Evolutionary conservation across 2,329 filamentous ascomycete species (phyloP).

Genomic region (Massarina eburnea): DNA sequence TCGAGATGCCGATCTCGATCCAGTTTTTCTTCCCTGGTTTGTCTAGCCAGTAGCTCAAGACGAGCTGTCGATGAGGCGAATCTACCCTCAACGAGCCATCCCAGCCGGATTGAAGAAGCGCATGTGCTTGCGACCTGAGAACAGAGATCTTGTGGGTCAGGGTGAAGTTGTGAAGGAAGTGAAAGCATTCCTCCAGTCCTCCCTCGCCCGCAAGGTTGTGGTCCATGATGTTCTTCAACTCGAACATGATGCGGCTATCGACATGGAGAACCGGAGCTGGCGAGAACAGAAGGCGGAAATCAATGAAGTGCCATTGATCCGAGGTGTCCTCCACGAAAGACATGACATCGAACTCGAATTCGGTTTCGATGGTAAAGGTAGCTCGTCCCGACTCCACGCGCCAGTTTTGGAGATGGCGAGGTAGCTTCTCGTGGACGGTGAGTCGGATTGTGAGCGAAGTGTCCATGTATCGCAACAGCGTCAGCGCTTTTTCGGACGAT

Average conservation of each 20-base stretch:
- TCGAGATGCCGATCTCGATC: slow-evolving; percentile 83
- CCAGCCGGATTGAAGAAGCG: slow-evolving; percentile 73
- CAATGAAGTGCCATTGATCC: slow-evolving; percentile 91
- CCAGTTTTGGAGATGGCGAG: slow-evolving; percentile 75
- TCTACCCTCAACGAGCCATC: slow-evolving; percentile 76
- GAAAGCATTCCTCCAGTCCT: slow-evolving; percentile 78
- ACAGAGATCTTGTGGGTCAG: slow-evolving; percentile 89
- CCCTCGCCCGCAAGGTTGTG: slow-evolving; percentile 58
- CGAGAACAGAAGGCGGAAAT: slow-evolving; percentile 80
- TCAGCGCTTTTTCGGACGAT: slow-evolving; percentile 70
- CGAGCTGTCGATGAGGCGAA: slow-evolving; percentile 75
- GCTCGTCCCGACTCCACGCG: slow-evolving; percentile 81
- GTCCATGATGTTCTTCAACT: slow-evolving; percentile 74
- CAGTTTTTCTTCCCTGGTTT: slow-evolving; percentile 77
- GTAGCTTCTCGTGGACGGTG: slow-evolving; percentile 82
- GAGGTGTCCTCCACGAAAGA: slow-evolving; percentile 82
- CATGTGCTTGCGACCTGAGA: slow-evolving; percentile 73
- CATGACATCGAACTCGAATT: slow-evolving; percentile 92
- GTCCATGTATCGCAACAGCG: slow-evolving; percentile 78
- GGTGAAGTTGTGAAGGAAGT: slow-evolving; percentile 82
- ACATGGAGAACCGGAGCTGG: slow-evolving; percentile 65
- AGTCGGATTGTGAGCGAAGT: slow-evolving; percentile 79
- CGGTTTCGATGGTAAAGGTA: slow-evolving; percentile 78
- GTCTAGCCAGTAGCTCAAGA: slow-evolving; percentile 87
- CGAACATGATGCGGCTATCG: slow-evolving; percentile 60